Conservation (phyloP, 148 eudicot genomes). For the Camellia granthamiana region DNA sequence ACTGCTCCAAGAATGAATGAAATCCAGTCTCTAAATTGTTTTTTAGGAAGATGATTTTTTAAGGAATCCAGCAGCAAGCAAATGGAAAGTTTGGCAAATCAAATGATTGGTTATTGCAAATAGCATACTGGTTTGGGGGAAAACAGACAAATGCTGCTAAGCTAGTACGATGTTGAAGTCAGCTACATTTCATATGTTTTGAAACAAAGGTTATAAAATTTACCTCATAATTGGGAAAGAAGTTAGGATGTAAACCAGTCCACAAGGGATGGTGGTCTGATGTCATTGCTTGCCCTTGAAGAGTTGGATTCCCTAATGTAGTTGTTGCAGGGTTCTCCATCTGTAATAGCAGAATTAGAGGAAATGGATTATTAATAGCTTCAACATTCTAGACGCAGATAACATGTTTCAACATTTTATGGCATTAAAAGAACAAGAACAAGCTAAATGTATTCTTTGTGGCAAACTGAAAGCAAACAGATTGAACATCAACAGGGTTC, state of each 20-base stretch:
- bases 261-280: constrained; percentile 26
- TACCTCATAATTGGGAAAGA: constrained; percentile 29
- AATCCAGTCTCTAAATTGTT: not conserved
- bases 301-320: constrained; percentile 21
- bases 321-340: constrained; percentile 26
- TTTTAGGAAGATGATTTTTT: too few relatives aligned
- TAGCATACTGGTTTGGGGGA: not conserved
- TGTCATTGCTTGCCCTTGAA: constrained; percentile 33
- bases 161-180: not conserved
- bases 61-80: not conserved
- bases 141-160: not conserved
- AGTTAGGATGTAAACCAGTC: constrained; percentile 25
- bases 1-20: too few relatives aligned
- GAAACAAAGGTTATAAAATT: not conserved
- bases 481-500: not conserved
- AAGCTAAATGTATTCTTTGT: not conserved
- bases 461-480: not conserved
- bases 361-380: not conserved
- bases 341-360: constrained; percentile 24
- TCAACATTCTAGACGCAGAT: not conserved
- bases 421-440: not conserved
- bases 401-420: not conserved
- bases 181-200: not conserved
- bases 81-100: not conserved
- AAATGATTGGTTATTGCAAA: not conserved